Evolutionary conservation across 1,284 basidiomycete species (phyloP), one percentile per base, ranked within the genome.

Genomic region (Ustilago xerochloae): DNA sequence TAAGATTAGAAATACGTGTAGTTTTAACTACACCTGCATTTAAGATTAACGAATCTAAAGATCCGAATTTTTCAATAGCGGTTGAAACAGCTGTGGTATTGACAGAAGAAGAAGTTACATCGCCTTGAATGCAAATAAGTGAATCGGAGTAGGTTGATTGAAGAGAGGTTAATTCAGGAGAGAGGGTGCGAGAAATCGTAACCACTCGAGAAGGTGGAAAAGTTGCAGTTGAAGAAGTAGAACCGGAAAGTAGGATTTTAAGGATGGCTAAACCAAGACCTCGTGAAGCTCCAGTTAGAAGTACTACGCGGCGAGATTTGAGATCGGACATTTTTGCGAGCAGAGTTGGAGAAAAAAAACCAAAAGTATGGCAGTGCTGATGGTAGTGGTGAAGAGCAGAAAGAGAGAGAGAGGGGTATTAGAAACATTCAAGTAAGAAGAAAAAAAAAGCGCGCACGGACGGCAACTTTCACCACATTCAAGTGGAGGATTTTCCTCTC

Each of bases 201-300:
- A 93, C 88, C 52, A 96, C 93, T 52, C 87, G 88, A 45, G 89
- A 87, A 0, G 26, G 41, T 6, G 3, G 64, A 48, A 76, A 47
- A 22, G 41, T 9, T 4, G 53, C 54, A 5, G 49, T 22, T 13
- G 48, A 18, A 12, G 48, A 24, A 12, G 67, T 18, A 4, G 63
- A 61, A 22, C 77, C 78, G 16, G 63, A 81, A 45, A 94, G 87
- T 24, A 94, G 87, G 45, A 89, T 86, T 18, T 82, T 87, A 36
- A 90, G 88, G 59, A 91, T 88, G 18, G 91, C 91, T 47, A 94
- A 88, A 2, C 93, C 93, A 61, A 96, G 90, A 32, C 93, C 93
- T 41, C 86, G 83, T 13, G 83, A 84, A 0, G 78, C 85, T 6
- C 85, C 77, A 36, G 74, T 79, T 4, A 84, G 57, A 0, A 84